A percentile compares a stretch with the other conserved stretches of the same genome.
These are phyloP conservation scores for Vitis cinerea DNA, from an alignment of 164 flowering plant species.

Conservation along the genomic window DNA sequence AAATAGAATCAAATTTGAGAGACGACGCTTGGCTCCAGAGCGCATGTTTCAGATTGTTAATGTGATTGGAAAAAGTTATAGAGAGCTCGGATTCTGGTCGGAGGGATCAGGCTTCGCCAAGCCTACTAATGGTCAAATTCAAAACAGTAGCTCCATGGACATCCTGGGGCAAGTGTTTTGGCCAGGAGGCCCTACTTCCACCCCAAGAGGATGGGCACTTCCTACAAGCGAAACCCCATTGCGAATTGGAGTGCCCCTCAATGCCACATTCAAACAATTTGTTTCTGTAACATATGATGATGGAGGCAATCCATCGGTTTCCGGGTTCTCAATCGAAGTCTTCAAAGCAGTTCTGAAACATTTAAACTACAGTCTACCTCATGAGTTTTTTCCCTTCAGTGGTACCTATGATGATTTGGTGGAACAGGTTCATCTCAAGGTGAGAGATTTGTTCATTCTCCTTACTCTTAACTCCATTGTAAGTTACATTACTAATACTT, in stretches of 20 bases:
- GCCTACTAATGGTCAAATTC: too few relatives aligned
- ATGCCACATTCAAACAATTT: conserved; percentile 9
- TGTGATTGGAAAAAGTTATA: too few relatives aligned
- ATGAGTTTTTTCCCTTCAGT: conserved; percentile 9
- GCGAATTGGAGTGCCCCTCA: conserved; percentile 21
- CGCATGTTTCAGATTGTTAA: too few relatives aligned
- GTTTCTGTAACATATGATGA: conserved; percentile 7
- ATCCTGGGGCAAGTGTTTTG: conserved; percentile 19
- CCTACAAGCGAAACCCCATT: conserved; percentile 4
- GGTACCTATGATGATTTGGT: conserved; percentile 27
- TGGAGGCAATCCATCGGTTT: not conserved
- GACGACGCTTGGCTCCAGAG: too few relatives aligned
- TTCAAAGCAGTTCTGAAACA: conserved; percentile 14
- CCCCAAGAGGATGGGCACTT: conserved; percentile 23
- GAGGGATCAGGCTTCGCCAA: too few relatives aligned
- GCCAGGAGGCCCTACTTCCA: conserved; percentile 18
- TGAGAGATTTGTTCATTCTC: not conserved
- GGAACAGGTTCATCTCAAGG: conserved; percentile 10
- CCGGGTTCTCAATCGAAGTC: conserved; percentile 25
- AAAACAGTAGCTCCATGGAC: conserved; percentile 5
- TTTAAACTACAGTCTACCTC: conserved; percentile 18
- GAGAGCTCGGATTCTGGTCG: too few relatives aligned
- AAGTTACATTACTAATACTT: too few relatives aligned
- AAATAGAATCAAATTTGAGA: too few relatives aligned
- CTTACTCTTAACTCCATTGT: too few relatives aligned